phyloP scores from a whole-genome alignment of 768 basidiomycete genomes.

The Holtermanniella nyarrowii region DNA sequence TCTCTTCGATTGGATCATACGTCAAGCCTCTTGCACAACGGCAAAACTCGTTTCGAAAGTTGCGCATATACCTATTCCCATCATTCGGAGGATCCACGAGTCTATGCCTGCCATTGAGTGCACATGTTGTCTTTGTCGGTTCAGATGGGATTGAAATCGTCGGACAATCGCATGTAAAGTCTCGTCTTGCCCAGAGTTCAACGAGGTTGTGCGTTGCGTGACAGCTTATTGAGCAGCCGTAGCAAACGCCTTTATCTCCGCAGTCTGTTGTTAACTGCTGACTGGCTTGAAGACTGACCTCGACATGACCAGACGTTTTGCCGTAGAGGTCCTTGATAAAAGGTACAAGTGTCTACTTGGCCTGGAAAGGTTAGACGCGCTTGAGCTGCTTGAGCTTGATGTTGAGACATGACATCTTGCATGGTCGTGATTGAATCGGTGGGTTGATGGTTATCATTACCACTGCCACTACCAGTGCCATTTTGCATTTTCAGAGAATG shows the following conservation, averaged over 20 bases:
- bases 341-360: conserved; percentile 34
- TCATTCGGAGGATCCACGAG: conserved; percentile 26
- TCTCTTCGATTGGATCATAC: conserved; percentile 37
- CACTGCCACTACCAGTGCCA: too few species aligned
- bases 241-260: conserved; percentile 36
- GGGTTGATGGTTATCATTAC: too few species aligned
- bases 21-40: conserved; percentile 25
- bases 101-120: conserved; percentile 16
- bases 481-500: too few species aligned
- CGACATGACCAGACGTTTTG: conserved; percentile 36
- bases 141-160: conserved; percentile 14
- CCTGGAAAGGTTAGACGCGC: conserved; percentile 36
- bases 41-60: conserved; percentile 36
- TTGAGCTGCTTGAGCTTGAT: conserved; percentile 21
- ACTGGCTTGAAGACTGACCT: conserved; percentile 17
- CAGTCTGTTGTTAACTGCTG: conserved; percentile 16
- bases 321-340: conserved; percentile 26
- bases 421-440: not conserved
- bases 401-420: not conserved
- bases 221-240: conserved; percentile 39
- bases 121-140: conserved; percentile 10
- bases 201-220: conserved; percentile 39
- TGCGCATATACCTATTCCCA: conserved; percentile 28
- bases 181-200: conserved; percentile 33
- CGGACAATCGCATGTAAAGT: conserved; percentile 39